Conservation (phyloP, 2,329 filamentous ascomycete species). For the Colletotrichum cereale region DNA sequence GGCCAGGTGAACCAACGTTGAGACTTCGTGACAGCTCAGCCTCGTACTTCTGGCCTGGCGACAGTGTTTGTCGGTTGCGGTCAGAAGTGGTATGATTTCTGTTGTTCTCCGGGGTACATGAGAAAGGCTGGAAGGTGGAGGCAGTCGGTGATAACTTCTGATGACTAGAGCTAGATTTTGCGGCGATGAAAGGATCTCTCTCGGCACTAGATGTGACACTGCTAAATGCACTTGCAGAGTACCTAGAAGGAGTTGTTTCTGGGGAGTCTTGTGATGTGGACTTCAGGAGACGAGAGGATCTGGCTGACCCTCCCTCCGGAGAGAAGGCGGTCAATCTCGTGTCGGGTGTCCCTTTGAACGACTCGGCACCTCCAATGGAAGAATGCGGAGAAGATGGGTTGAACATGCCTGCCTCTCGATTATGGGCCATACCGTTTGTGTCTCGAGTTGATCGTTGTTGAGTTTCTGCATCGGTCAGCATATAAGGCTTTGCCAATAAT, state of each 20-base stretch:
- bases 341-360: constrained; percentile 73
- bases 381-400: constrained; percentile 65
- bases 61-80: background rate
- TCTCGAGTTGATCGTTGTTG: background rate
- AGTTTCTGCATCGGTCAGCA: background rate
- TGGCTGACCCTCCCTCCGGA: constrained; percentile 66
- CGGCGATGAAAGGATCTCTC: constrained; percentile 68
- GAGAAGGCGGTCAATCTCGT: constrained; percentile 75
- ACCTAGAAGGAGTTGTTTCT: constrained; percentile 47
- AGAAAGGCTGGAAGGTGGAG: constrained; percentile 69
- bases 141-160: constrained; percentile 74
- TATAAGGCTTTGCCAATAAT: background rate
- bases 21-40: constrained; percentile 26
- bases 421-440: constrained; percentile 18
- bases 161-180: constrained; percentile 46
- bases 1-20: constrained; percentile 18
- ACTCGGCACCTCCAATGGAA: constrained; percentile 65
- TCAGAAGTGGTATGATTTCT: background rate
- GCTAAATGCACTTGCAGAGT: constrained; percentile 45
- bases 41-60: background rate
- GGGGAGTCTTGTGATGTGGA: constrained; percentile 48
- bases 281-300: constrained; percentile 55
- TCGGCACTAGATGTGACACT: constrained; percentile 48
- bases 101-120: constrained; percentile 38
- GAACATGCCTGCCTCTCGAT: constrained; percentile 43